These are phyloP conservation scores for Claviceps spartinae DNA, from an alignment of 2,329 filamentous ascomycete species.

Conservation along the genomic window DNA sequence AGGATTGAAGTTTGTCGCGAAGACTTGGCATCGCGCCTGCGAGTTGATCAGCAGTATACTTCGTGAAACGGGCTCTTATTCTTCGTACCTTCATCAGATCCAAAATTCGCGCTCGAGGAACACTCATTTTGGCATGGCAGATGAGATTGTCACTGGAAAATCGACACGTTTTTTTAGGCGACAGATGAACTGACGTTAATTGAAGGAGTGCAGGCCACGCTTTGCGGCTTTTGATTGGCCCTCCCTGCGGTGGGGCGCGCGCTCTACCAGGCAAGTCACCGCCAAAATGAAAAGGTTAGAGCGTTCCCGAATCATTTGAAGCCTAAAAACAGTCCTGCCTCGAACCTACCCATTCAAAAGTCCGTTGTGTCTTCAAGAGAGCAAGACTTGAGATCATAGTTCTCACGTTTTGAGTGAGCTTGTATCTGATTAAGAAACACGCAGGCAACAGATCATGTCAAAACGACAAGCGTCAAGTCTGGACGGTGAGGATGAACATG, in stretches of 20 bases:
- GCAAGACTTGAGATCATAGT: background rate
- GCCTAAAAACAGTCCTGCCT: background rate
- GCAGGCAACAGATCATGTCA: constrained; percentile 1
- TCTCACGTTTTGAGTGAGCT: background rate
- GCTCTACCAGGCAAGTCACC: background rate
- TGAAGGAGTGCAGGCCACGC: background rate
- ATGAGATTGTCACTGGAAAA: constrained; percentile 11
- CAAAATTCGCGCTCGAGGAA: constrained; percentile 46
- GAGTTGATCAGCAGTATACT: constrained; percentile 11
- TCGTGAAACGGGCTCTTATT: background rate
- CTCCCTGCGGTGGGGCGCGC: background rate
- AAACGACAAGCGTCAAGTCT: background rate
- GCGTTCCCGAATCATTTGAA: background rate
- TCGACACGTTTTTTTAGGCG: background rate
- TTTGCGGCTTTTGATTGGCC: constrained; percentile 6
- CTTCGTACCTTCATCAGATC: constrained; percentile 66
- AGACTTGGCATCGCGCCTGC: constrained; percentile 82
- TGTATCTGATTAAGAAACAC: background rate
- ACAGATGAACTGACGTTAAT: constrained; percentile 1
- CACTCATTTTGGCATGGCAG: constrained; percentile 39
- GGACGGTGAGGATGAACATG: background rate
- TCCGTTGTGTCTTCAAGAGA: background rate
- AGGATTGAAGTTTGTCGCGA: constrained; percentile 84
- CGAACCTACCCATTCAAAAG: background rate
- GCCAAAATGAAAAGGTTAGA: background rate